These are phyloP conservation scores for Volvariella volvacea DNA, from an alignment of 1,284 basidiomycete genomes.

Conservation along the genomic window DNA sequence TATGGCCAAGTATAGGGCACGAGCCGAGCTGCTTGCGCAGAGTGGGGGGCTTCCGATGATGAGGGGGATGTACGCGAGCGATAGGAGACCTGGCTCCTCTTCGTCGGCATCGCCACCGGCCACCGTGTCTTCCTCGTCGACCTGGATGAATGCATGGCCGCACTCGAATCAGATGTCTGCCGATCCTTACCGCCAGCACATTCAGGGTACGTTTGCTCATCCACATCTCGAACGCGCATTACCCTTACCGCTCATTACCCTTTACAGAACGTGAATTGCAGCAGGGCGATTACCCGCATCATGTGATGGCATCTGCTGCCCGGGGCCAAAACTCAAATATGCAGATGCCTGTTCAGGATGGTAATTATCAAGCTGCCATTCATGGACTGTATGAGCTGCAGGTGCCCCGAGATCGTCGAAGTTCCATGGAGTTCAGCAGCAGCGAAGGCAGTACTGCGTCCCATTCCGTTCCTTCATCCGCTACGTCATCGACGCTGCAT, in stretches of 20 bases:
- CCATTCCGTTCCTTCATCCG: conserved; percentile 20
- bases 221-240: too few species aligned
- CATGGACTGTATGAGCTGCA: background rate
- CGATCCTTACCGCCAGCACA: too few species aligned
- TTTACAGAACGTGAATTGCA: too few species aligned
- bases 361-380: background rate
- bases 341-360: background rate
- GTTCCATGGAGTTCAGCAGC: conserved; percentile 17
- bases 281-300: too few species aligned
- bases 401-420: conserved; percentile 9
- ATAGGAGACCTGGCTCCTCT: background rate
- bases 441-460: conserved; percentile 15
- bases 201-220: too few species aligned
- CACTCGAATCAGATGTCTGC: too few species aligned
- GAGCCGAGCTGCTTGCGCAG: conserved; percentile 28
- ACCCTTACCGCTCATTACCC: too few species aligned
- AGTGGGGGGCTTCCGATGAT: background rate
- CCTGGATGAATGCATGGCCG: too few species aligned
- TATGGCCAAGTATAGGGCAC: conserved; percentile 40
- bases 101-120: background rate
- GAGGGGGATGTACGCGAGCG: background rate
- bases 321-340: too few species aligned
- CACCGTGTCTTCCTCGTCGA: too few species aligned
- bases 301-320: too few species aligned
- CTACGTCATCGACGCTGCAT: conserved; percentile 34